phyloP scores from a whole-genome alignment of 352 stramenopile genomes.

The Globisporangium echinulatum region DNA sequence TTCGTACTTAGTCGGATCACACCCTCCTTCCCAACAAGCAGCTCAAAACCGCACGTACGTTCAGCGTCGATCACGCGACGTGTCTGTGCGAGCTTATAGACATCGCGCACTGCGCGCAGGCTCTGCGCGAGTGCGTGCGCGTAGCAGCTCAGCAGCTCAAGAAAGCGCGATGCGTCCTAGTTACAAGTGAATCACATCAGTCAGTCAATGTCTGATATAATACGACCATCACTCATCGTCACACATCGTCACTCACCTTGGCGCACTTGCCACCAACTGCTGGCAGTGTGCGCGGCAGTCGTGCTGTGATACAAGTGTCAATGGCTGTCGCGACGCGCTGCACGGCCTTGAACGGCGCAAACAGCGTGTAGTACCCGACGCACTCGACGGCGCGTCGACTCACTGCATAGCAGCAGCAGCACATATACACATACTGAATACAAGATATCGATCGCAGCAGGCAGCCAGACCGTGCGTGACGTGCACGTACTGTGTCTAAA shows the following conservation, averaged over 20 bases:
- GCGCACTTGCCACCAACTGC: conserved; percentile 23
- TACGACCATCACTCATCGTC: background rate
- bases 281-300: conserved; percentile 18
- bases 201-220: background rate
- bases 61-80: conserved; percentile 23
- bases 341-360: conserved; percentile 16
- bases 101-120: conserved; percentile 16
- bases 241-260: conserved; percentile 18
- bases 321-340: conserved; percentile 14
- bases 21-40: no score
- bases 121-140: conserved; percentile 21
- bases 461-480: no score
- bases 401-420: background rate
- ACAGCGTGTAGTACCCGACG: conserved; percentile 20
- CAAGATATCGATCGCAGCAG: no score
- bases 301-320: conserved; percentile 9
- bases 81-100: conserved; percentile 18
- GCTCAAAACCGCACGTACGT: conserved; percentile 13
- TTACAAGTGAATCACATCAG: background rate
- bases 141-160: conserved; percentile 29
- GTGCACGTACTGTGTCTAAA: no score
- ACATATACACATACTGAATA: background rate
- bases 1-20: no score
- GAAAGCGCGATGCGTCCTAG: conserved; percentile 37
- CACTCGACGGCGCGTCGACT: conserved; percentile 1